Evolutionary conservation across 2,329 filamentous ascomycete species (phyloP).

Genomic region (Graphilbum sp.): DNA sequence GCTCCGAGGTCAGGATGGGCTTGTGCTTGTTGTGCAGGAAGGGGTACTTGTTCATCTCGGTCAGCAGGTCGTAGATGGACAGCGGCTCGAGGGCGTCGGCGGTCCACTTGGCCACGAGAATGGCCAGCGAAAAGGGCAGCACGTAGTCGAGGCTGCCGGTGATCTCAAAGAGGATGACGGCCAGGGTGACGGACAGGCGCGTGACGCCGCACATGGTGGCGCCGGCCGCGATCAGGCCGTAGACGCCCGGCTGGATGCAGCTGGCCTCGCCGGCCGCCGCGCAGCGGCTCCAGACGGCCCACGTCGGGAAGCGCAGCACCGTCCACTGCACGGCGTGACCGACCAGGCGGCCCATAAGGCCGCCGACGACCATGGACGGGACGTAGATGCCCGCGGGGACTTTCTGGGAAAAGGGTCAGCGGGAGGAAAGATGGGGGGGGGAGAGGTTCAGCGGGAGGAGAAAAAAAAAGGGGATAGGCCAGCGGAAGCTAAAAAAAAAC

Average conservation of each 20-base stretch:
- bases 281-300: slow-evolving; percentile 60
- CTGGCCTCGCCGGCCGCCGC: slow-evolving; percentile 53
- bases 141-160: slow-evolving; percentile 93
- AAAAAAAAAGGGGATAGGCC: not conserved
- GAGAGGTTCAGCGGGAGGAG: not conserved
- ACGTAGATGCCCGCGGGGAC: slow-evolving; percentile 95
- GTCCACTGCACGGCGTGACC: slow-evolving; percentile 75
- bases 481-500: slow-evolving; percentile 13
- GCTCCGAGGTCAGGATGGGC: slow-evolving; percentile 73
- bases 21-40: slow-evolving; percentile 96
- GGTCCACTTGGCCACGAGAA: slow-evolving; percentile 95
- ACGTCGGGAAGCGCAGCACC: slow-evolving; percentile 56
- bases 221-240: slow-evolving; percentile 84
- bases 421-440: not conserved
- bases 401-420: slow-evolving; percentile 34
- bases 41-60: slow-evolving; percentile 93
- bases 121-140: slow-evolving; percentile 79
- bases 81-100: slow-evolving; percentile 87
- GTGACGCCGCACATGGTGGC: slow-evolving; percentile 98
- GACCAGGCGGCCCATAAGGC: slow-evolving; percentile 73
- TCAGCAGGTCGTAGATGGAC: slow-evolving; percentile 90
- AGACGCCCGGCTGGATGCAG: slow-evolving; percentile 93
- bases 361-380: slow-evolving; percentile 95
- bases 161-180: slow-evolving; percentile 89
- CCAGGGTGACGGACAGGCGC: slow-evolving; percentile 77